These are phyloP conservation scores for Xanthoparmelia taractica DNA, from an alignment of 495 filamentous ascomycete species.

Conservation along the genomic window DNA sequence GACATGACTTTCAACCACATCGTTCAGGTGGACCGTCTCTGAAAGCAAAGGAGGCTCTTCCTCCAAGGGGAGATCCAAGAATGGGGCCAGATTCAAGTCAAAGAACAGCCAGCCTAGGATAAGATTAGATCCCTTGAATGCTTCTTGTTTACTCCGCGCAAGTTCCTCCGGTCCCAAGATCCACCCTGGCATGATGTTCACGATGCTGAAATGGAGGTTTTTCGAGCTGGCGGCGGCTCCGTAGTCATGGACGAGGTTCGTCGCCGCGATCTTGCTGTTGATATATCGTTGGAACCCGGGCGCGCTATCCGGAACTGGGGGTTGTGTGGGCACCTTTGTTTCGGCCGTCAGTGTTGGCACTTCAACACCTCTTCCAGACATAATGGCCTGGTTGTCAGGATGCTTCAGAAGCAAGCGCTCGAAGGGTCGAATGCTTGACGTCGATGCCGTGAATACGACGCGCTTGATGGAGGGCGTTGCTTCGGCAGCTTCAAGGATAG, in stretches of 20 bases:
- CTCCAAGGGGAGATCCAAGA: neutral
- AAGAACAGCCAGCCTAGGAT: conserved; percentile 12
- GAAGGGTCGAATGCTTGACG: conserved; percentile 5
- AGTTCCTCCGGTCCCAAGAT: conserved; percentile 14
- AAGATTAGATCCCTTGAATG: conserved; percentile 17
- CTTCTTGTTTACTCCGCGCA: conserved; percentile 8
- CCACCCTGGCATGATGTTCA: conserved; percentile 16
- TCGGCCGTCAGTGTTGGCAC: conserved; percentile 6
- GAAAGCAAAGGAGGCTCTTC: conserved; percentile 10
- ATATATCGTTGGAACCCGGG: conserved; percentile 11
- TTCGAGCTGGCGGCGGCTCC: neutral
- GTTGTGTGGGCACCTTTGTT: conserved; percentile 12
- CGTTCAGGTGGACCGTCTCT: conserved; percentile 14
- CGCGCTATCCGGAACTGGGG: conserved; percentile 1
- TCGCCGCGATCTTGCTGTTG: conserved; percentile 11
- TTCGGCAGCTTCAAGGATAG: conserved; percentile 11
- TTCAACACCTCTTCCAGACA: neutral
- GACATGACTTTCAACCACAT: conserved; percentile 14
- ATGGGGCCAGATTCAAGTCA: conserved; percentile 5
- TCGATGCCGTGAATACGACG: conserved; percentile 14
- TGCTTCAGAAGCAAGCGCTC: conserved; percentile 4
- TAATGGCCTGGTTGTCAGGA: conserved; percentile 10
- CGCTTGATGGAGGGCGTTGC: conserved; percentile 7
- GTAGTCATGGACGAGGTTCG: conserved; percentile 10
- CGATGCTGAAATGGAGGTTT: conserved; percentile 7